Conservation (phyloP, 2,329 filamentous ascomycete species). For the Colletotrichum sp. region DNA sequence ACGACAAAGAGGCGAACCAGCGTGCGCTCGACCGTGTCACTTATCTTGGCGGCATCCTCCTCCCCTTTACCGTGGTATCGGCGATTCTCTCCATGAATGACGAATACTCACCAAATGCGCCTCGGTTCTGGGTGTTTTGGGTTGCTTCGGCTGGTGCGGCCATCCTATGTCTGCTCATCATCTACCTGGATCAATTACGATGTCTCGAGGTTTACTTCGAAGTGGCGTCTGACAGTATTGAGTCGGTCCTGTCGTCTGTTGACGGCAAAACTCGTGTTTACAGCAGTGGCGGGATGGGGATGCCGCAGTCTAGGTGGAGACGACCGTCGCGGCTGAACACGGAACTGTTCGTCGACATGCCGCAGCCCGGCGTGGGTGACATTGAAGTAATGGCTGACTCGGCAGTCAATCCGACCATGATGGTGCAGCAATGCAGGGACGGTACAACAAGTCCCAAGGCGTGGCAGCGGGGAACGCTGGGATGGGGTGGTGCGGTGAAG, state of each 20-base stretch:
- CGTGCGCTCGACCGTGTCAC: constrained; percentile 51
- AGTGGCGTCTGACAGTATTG: constrained; percentile 33
- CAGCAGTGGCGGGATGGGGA: constrained; percentile 32
- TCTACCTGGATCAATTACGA: constrained; percentile 54
- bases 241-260: constrained; percentile 5
- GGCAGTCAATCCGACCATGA: constrained; percentile 26
- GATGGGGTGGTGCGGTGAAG: constrained; percentile 52
- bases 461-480: constrained; percentile 49
- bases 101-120: constrained; percentile 44
- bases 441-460: constrained; percentile 32
- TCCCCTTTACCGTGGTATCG: constrained; percentile 53
- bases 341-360: constrained; percentile 22
- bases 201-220: constrained; percentile 53
- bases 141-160: constrained; percentile 43
- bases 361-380: constrained; percentile 11
- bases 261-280: neutral
- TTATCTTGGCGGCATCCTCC: constrained; percentile 54
- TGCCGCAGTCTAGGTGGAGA: neutral
- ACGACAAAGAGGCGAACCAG: constrained; percentile 36
- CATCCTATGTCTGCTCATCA: constrained; percentile 43
- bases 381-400: constrained; percentile 22
- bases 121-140: constrained; percentile 56
- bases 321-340: constrained; percentile 5
- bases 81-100: constrained; percentile 53
- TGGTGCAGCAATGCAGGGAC: constrained; percentile 34